These are phyloP conservation scores for Lanmaoa pseudosensibilis DNA, from an alignment of 768 basidiomycete genomes.

Conservation along the genomic window DNA sequence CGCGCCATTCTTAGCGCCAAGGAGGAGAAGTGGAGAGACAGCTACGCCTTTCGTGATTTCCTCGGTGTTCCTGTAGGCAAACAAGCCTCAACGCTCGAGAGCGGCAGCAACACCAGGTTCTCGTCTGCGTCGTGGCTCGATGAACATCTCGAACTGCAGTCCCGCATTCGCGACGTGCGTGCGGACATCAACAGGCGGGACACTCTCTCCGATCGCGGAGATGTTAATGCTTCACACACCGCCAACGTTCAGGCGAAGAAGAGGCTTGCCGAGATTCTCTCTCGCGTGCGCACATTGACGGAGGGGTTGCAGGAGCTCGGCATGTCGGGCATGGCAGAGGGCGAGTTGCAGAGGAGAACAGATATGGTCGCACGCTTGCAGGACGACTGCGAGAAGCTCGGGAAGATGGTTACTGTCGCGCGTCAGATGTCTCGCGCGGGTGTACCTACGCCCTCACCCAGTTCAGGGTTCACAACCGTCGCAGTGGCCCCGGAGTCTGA, in stretches of 20 bases:
- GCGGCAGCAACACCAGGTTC: conserved; percentile 47
- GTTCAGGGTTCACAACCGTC: conserved; percentile 30
- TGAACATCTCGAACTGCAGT: conserved; percentile 79
- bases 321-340: conserved; percentile 76
- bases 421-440: conserved; percentile 49
- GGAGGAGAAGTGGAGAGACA: conserved; percentile 81
- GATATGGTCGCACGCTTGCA: conserved; percentile 87
- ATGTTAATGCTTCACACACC: conserved; percentile 71
- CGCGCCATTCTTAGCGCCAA: conserved; percentile 81
- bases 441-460: conserved; percentile 29
- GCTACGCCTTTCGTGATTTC: conserved; percentile 80
- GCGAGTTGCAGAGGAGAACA: conserved; percentile 86
- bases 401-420: conserved; percentile 79
- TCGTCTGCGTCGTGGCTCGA: conserved; percentile 85
- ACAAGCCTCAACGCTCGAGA: conserved; percentile 37
- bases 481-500: conserved; percentile 50
- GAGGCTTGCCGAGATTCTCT: conserved; percentile 73
- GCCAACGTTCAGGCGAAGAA: conserved; percentile 85
- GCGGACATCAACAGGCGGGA: conserved; percentile 88
- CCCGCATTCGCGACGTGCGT: conserved; percentile 75
- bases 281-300: conserved; percentile 70
- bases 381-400: conserved; percentile 88
- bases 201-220: conserved; percentile 72
- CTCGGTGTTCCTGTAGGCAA: conserved; percentile 76
- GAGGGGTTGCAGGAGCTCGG: conserved; percentile 66